A percentile compares a stretch with the other conserved stretches of the same genome.
Conservation (phyloP, 345 rosid species). For the Ricinus communis region DNA sequence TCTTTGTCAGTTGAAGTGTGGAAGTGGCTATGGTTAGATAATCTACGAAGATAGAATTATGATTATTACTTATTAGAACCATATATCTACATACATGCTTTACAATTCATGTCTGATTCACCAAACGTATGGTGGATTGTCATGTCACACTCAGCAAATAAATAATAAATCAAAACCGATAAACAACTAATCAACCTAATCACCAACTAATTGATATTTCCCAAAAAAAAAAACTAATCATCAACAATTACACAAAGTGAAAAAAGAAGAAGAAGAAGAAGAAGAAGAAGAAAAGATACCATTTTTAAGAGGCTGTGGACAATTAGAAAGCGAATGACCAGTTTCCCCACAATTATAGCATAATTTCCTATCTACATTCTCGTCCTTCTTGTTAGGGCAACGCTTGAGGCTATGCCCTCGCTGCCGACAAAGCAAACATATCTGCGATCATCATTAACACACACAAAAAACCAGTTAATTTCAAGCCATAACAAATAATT, state of each 20-base stretch:
- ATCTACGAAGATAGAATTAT: neutral
- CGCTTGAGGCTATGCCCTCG: constrained; percentile 87
- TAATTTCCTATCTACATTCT: constrained; percentile 49
- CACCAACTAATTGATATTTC: neutral
- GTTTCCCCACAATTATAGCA: constrained; percentile 87
- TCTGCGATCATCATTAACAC: constrained; percentile 42
- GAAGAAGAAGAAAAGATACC: too few species aligned
- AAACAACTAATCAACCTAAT: constrained; percentile 2
- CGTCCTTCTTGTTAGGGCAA: constrained; percentile 68
- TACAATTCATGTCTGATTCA: neutral
- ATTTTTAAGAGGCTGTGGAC: constrained; percentile 71
- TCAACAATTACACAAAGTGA: neutral
- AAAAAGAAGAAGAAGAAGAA: too few species aligned
- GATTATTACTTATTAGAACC: neutral
- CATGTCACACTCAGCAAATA: neutral
- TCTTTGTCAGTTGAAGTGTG: neutral
- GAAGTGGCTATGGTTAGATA: neutral
- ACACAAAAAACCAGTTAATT: constrained; percentile 14
- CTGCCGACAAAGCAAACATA: constrained; percentile 77
- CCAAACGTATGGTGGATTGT: neutral
- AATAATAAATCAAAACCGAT: neutral
- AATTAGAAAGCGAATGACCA: constrained; percentile 78
- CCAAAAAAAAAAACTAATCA: too few species aligned
- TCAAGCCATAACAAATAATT: neutral
- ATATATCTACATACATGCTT: neutral